These are phyloP conservation scores for Lenwebbia sp. DNA, from an alignment of 345 rosid species.

Conservation along the genomic window DNA sequence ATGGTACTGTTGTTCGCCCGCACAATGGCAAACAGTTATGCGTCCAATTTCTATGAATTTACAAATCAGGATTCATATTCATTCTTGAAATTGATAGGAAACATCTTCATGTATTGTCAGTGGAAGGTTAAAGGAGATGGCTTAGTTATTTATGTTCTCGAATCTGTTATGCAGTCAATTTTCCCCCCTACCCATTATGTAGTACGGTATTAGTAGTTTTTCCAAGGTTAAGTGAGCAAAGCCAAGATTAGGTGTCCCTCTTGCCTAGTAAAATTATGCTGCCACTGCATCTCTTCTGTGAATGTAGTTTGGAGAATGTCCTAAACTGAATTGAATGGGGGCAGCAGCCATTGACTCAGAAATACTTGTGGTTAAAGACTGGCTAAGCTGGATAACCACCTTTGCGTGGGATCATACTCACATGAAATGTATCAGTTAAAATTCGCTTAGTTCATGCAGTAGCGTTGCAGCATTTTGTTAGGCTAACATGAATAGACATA, in stretches of 20 bases:
- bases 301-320: background rate
- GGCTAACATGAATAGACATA: background rate
- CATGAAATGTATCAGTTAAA: background rate
- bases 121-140: background rate
- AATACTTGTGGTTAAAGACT: background rate
- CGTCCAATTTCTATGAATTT: background rate
- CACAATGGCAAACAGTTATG: background rate
- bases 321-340: background rate
- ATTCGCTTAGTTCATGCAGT: background rate
- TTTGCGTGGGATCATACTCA: background rate
- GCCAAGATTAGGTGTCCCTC: background rate
- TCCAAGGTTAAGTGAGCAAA: background rate
- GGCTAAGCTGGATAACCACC: background rate
- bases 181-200: background rate
- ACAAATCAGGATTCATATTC: background rate
- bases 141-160: background rate
- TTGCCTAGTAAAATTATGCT: background rate
- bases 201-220: background rate
- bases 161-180: background rate
- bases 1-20: background rate
- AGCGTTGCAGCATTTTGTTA: background rate
- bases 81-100: background rate
- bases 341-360: background rate
- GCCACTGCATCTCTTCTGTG: background rate
- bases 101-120: background rate